Conservation (phyloP, 352 stramenopile species). For the Pythium plurisporium region DNA sequence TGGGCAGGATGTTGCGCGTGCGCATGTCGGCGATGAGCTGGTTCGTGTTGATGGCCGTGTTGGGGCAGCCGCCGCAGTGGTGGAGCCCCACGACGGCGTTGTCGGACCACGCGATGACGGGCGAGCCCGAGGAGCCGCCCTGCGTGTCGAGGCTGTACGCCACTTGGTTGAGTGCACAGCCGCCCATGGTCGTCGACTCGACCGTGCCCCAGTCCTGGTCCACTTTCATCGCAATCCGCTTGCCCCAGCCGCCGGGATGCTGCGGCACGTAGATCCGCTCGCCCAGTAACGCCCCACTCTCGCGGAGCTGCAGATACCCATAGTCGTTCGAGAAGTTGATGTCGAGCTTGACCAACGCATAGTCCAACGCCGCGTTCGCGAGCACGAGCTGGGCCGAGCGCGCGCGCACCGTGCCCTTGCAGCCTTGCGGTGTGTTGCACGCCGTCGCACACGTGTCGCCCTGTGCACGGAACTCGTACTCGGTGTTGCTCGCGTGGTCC, state of each 20-base stretch:
- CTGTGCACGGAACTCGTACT: conserved; percentile 68
- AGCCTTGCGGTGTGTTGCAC: conserved; percentile 35
- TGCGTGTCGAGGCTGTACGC: conserved; percentile 69
- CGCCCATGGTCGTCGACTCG: conserved; percentile 32
- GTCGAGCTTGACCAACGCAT: conserved; percentile 62
- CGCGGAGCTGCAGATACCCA: conserved; percentile 54
- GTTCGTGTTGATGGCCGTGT: conserved; percentile 66
- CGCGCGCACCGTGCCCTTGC: conserved; percentile 30
- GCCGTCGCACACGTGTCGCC: conserved; percentile 34
- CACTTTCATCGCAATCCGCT: conserved; percentile 59
- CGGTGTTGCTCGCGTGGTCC: conserved; percentile 43
- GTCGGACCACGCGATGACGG: conserved; percentile 49
- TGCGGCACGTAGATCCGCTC: conserved; percentile 64
- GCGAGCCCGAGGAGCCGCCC: conserved; percentile 66
- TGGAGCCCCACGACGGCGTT: conserved; percentile 66
- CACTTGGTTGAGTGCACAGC: conserved; percentile 50
- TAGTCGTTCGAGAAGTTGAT: conserved; percentile 42
- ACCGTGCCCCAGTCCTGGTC: conserved; percentile 36
- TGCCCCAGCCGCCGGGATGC: conserved; percentile 60
- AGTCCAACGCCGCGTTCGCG: conserved; percentile 40
- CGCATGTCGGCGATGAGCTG: conserved; percentile 56
- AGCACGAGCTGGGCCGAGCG: conserved; percentile 36
- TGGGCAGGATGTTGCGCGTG: conserved; percentile 34
- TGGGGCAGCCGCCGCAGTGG: conserved; percentile 72
- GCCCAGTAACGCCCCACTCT: conserved; percentile 33